These are phyloP conservation scores for Coniochaeta sp. DNA, from an alignment of 2,329 filamentous ascomycete genomes.

Conservation along the genomic window DNA sequence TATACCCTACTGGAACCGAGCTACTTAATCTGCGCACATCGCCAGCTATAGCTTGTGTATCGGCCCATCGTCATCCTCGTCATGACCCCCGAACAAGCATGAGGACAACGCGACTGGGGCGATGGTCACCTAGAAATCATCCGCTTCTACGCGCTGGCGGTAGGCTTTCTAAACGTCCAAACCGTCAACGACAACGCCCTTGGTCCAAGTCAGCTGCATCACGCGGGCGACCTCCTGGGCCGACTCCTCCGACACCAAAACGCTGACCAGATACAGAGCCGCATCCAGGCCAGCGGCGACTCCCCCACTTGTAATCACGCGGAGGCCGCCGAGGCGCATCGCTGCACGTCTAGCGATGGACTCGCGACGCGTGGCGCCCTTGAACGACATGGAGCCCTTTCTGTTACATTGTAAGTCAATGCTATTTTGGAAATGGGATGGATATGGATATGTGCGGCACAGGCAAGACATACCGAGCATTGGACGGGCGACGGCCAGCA, in stretches of 20 bases:
- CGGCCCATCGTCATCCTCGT: not conserved
- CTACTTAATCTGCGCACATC: not conserved
- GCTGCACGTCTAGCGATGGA: slow-evolving; percentile 71
- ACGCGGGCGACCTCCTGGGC: slow-evolving; percentile 67
- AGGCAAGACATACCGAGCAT: slow-evolving; percentile 45
- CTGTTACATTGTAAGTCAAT: slow-evolving; percentile 29
- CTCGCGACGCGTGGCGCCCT: slow-evolving; percentile 66
- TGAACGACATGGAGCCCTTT: slow-evolving; percentile 80
- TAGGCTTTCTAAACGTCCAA: slow-evolving; percentile 60
- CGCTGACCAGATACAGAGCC: slow-evolving; percentile 75
- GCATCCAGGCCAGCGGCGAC: slow-evolving; percentile 77
- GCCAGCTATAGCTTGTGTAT: not conserved
- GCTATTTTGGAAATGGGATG: not conserved
- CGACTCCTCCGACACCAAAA: slow-evolving; percentile 68
- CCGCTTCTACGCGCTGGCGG: not conserved
- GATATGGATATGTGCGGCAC: not conserved
- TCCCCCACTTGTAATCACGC: slow-evolving; percentile 75
- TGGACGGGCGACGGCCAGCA: slow-evolving; percentile 51
- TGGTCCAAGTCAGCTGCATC: slow-evolving; percentile 80
- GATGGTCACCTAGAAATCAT: not conserved
- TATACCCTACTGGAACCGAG: not conserved
- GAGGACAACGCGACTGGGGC: not conserved
- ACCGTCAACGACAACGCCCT: slow-evolving; percentile 77
- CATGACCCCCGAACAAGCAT: not conserved
- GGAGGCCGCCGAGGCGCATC: slow-evolving; percentile 61